Evolutionary conservation across 2,329 filamentous ascomycete genomes (phyloP).

Genomic region (Aspergillus luchuensis): DNA sequence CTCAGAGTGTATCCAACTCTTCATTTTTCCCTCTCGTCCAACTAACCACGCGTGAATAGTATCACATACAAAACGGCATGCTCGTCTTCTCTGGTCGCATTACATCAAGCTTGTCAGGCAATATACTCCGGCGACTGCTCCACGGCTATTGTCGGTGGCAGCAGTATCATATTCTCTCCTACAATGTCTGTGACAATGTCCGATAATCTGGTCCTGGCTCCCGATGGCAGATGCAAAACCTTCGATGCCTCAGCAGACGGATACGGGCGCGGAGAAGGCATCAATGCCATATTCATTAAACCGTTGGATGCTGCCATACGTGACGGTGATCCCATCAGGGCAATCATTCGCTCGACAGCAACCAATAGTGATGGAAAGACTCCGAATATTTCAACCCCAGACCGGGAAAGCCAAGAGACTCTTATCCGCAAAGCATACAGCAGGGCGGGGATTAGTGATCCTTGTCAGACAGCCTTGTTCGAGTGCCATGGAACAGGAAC

Average conservation of each 20-base stretch:
- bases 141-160: conserved; percentile 37
- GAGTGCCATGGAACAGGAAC: conserved; percentile 22
- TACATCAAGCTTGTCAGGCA: conserved; percentile 36
- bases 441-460: conserved; percentile 7
- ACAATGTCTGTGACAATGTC: conserved; percentile 30
- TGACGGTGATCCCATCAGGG: conserved; percentile 34
- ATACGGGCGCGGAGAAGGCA: conserved; percentile 37
- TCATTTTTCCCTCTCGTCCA: neutral
- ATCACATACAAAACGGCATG: conserved; percentile 41
- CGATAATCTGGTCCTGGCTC: conserved; percentile 39
- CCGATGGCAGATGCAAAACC: conserved; percentile 29
- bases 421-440: conserved; percentile 12
- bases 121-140: conserved; percentile 16
- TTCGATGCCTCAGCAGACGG: conserved; percentile 36
- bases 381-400: neutral
- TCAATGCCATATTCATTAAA: conserved; percentile 37
- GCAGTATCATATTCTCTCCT: conserved; percentile 38
- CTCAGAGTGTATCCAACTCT: conserved; percentile 9
- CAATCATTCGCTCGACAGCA: conserved; percentile 30
- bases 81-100: conserved; percentile 35
- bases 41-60: conserved; percentile 10
- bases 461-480: conserved; percentile 14
- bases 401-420: conserved; percentile 8
- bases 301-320: conserved; percentile 29
- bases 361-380: conserved; percentile 30